Evolutionary conservation across 345 rosid genomes (phyloP).

Genomic region (Crucihimalaya himalaica): DNA sequence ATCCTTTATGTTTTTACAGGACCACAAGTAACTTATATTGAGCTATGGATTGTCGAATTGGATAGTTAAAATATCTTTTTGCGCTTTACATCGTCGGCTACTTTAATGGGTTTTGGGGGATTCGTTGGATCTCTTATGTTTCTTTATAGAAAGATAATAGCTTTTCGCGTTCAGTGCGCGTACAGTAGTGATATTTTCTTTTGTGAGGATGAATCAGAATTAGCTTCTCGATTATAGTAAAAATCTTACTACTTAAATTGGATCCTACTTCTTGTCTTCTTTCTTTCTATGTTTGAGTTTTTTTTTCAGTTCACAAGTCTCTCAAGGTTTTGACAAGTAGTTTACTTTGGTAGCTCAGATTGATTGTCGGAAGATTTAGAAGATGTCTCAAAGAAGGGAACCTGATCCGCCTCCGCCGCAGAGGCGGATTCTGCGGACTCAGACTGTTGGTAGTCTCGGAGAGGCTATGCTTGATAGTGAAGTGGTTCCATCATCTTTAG

Average conservation of each 20-base stretch:
- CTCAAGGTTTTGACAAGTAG: constrained; percentile 13
- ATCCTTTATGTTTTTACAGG: not conserved
- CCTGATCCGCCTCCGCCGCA: constrained; percentile 46
- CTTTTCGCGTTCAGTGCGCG: constrained; percentile 26
- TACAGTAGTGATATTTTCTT: constrained; percentile 10
- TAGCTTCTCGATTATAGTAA: constrained; percentile 18
- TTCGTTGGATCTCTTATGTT: not conserved
- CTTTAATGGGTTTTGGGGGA: not conserved
- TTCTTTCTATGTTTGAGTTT: not conserved
- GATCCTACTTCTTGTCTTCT: too few relatives aligned
- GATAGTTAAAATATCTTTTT: constrained; percentile 6
- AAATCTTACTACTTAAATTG: not conserved
- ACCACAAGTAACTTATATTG: not conserved
- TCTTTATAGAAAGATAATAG: constrained; percentile 20
- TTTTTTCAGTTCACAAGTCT: not conserved
- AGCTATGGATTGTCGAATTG: constrained; percentile 11
- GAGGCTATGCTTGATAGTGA: constrained; percentile 71
- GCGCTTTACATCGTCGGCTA: constrained; percentile 20
- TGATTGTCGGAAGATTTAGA: constrained; percentile 22
- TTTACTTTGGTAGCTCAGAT: constrained; percentile 14
- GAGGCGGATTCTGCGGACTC: constrained; percentile 59
- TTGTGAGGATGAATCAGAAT: not conserved
- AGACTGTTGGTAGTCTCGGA: constrained; percentile 58
- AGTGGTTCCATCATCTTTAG: constrained; percentile 65
- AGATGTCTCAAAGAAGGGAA: constrained; percentile 56